Conservation (phyloP, 1,284 basidiomycete species). For the Apiotrichum sp. region DNA sequence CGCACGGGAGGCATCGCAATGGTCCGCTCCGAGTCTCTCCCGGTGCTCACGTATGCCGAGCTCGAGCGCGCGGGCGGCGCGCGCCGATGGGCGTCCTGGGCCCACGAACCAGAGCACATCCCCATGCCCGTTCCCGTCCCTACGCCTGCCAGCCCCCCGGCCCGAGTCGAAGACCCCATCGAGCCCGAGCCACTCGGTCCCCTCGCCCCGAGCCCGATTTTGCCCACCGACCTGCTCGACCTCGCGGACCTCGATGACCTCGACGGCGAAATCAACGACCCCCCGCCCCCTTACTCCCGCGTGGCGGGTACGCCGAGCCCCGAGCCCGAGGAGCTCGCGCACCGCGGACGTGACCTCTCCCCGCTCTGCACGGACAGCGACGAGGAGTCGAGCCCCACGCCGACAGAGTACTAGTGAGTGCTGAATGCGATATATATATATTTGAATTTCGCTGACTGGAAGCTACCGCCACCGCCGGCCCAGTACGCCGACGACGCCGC, state of each 20-base stretch:
- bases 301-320: background rate
- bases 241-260: background rate
- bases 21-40: constrained; percentile 7
- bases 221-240: background rate
- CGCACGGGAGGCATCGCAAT: background rate
- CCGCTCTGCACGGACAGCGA: background rate
- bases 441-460: background rate
- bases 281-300: background rate
- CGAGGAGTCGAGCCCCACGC: background rate
- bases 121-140: background rate
- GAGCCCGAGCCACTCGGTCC: background rate
- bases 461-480: background rate
- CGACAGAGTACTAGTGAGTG: background rate
- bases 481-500: no score
- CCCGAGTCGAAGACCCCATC: background rate
- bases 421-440: background rate
- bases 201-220: background rate
- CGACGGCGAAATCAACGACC: background rate
- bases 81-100: background rate
- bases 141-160: background rate
- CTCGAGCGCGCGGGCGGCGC: background rate
- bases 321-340: background rate
- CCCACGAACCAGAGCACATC: background rate
- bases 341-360: background rate
- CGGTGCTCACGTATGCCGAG: constrained; percentile 11